A percentile compares a stretch with the other conserved stretches of the same genome.
These are phyloP conservation scores for Globisporangium perplexum DNA, from an alignment of 352 stramenopile species.

Conservation along the genomic window DNA sequence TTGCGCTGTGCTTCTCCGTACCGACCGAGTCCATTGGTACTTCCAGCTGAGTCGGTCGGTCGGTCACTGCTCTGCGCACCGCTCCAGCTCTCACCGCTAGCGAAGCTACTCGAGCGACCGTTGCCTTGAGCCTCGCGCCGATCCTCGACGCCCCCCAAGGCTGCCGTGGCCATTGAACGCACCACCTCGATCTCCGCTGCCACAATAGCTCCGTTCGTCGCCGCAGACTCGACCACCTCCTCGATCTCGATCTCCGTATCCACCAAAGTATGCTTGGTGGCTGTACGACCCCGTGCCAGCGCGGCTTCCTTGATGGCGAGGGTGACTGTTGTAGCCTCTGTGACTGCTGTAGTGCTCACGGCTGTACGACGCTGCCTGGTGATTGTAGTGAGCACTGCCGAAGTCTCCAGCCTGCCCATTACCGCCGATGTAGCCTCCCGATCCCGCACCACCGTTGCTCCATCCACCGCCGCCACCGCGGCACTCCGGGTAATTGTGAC, in stretches of 20 bases:
- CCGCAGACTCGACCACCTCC: constrained; percentile 6
- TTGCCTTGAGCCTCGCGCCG: no score
- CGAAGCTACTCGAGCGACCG: no score
- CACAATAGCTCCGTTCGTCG: neutral
- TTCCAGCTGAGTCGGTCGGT: neutral
- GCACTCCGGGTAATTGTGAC: constrained; percentile 2
- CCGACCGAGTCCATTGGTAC: constrained; percentile 7
- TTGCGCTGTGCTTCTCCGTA: constrained; percentile 10
- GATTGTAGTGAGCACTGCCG: neutral
- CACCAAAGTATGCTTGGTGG: constrained; percentile 7
- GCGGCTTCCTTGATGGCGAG: constrained; percentile 10
- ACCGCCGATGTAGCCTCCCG: no score
- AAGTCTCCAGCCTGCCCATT: neutral
- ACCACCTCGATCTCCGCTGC: constrained; percentile 5
- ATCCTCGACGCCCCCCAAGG: neutral
- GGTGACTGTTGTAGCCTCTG: constrained; percentile 20
- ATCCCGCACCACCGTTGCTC: no score
- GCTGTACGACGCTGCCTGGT: no score
- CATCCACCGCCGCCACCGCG: neutral
- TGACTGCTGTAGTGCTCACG: neutral
- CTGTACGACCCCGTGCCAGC: neutral
- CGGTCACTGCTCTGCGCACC: no score
- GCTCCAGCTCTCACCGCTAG: no score
- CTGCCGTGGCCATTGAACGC: neutral
- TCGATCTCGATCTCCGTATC: no score